These are phyloP conservation scores for Apiotrichum laibachii DNA, from an alignment of 1,284 basidiomycete species.

Conservation along the genomic window DNA sequence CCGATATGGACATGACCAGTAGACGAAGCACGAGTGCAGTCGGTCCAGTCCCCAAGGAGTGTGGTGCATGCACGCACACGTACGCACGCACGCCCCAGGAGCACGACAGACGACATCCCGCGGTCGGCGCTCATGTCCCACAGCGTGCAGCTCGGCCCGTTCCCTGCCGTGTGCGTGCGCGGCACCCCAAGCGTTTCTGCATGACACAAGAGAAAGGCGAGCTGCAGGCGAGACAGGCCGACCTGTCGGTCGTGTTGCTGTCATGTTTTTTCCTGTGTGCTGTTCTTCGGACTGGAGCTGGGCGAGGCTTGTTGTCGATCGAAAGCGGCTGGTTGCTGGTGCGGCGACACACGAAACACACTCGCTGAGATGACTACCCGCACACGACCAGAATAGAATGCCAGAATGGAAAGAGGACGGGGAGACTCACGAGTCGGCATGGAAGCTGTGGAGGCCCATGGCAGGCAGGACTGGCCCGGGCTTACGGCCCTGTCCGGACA, in stretches of 20 bases:
- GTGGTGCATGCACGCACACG: too few species aligned
- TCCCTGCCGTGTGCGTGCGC: background rate
- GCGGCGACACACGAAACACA: background rate
- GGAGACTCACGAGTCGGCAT: slow-evolving; percentile 47
- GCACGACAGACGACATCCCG: too few species aligned
- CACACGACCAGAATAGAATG: too few species aligned
- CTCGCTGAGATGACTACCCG: background rate
- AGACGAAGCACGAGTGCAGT: too few species aligned
- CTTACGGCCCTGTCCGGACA: slow-evolving; percentile 33
- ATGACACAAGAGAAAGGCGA: background rate
- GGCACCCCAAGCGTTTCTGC: background rate
- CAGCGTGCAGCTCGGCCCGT: too few species aligned
- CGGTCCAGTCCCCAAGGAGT: too few species aligned
- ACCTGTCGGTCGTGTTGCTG: background rate
- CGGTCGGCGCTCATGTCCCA: too few species aligned
- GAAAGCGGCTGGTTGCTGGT: too few species aligned
- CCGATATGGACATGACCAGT: too few species aligned
- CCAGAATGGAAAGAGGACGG: background rate
- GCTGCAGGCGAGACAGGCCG: background rate
- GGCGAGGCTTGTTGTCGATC: too few species aligned
- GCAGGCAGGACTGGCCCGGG: slow-evolving; percentile 49
- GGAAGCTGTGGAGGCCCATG: slow-evolving; percentile 48
- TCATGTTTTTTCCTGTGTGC: background rate
- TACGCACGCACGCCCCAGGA: too few species aligned
- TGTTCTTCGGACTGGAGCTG: too few species aligned